Conservation (phyloP, 164 flowering plant species). For the Aristolochia contorta region DNA sequence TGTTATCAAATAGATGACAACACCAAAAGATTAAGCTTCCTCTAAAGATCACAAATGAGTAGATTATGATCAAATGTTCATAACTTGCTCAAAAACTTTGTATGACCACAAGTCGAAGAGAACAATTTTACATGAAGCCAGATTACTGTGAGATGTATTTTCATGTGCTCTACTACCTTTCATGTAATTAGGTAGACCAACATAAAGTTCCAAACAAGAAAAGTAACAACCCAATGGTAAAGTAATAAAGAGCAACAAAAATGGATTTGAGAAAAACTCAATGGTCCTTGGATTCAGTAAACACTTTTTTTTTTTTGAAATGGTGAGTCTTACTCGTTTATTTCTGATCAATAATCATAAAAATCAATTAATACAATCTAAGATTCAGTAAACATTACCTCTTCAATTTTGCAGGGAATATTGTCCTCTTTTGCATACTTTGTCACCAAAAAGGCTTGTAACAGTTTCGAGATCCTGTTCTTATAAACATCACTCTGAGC, state of each 20-base stretch:
- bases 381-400: slow-evolving; percentile 28
- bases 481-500: slow-evolving; percentile 20
- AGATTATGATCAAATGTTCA: background rate
- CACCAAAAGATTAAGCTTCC: background rate
- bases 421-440: slow-evolving; percentile 35
- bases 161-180: background rate
- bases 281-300: background rate
- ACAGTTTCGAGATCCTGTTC: slow-evolving; percentile 24
- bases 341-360: no score
- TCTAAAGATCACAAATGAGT: background rate
- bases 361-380: no score
- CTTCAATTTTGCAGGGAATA: slow-evolving; percentile 57
- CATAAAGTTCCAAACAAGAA: no score
- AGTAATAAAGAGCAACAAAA: background rate
- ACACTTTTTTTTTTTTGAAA: no score
- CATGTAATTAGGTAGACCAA: background rate
- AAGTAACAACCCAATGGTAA: background rate
- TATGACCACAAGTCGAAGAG: no score
- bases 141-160: no score
- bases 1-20: no score
- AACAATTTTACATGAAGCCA: no score
- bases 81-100: background rate
- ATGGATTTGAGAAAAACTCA: background rate
- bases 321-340: no score
- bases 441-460: slow-evolving; percentile 23